Evolutionary conservation across 371 early-diverging fungal genomes (phyloP).

Genomic region (Rhizopus sp.): DNA sequence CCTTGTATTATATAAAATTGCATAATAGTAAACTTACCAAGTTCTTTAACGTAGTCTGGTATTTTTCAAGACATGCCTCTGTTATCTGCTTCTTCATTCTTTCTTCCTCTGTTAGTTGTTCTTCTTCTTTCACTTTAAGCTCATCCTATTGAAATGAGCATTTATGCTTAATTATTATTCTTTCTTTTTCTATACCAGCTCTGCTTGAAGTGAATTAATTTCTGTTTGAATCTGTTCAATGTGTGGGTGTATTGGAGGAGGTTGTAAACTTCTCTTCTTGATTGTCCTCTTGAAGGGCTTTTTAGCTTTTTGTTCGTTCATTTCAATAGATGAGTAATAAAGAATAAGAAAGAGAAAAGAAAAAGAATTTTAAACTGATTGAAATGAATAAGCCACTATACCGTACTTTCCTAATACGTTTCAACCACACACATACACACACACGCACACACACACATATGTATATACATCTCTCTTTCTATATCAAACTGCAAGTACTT

Average conservation of each 20-base stretch:
- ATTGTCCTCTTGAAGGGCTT: neutral
- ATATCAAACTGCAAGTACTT: too few relatives aligned
- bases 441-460: too few relatives aligned
- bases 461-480: too few relatives aligned
- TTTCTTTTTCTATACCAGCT: conserved; percentile 24
- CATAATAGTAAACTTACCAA: conserved; percentile 2
- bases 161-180: neutral
- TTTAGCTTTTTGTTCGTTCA: neutral
- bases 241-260: conserved; percentile 18
- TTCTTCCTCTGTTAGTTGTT: conserved; percentile 13
- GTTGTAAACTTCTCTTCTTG: neutral
- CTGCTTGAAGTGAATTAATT: conserved; percentile 23
- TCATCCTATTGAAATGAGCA: neutral
- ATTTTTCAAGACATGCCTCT: conserved; percentile 11
- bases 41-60: conserved; percentile 7
- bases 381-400: neutral
- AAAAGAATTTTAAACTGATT: conserved; percentile 3
- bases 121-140: conserved; percentile 12
- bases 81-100: neutral
- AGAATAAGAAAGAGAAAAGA: conserved; percentile 3
- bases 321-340: neutral
- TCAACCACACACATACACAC: neutral
- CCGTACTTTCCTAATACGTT: conserved; percentile 1
- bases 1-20: neutral
- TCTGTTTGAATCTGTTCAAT: conserved; percentile 28